Conservation (phyloP, 495 filamentous ascomycete genomes). For the Daldinia loculata region DNA sequence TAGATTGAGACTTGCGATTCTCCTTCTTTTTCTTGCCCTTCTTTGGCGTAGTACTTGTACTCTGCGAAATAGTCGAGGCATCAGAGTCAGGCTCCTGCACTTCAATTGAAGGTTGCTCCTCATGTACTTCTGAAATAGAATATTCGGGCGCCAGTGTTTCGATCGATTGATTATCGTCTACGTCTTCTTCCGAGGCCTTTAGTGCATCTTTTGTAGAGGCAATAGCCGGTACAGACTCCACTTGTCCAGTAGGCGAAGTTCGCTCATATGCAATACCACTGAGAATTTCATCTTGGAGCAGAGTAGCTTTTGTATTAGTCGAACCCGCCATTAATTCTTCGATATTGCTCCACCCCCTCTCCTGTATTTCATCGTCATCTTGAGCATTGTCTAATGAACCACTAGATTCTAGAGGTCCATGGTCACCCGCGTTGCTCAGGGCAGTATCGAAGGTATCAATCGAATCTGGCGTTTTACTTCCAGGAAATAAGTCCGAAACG, state of each 20-base stretch:
- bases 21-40: constrained; percentile 45
- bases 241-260: neutral
- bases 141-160: constrained; percentile 3
- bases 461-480: constrained; percentile 8
- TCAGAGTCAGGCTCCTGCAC: constrained; percentile 14
- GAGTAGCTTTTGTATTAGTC: constrained; percentile 5
- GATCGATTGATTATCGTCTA: neutral
- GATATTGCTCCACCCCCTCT: neutral
- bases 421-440: constrained; percentile 5
- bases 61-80: constrained; percentile 22
- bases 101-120: constrained; percentile 7
- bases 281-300: constrained; percentile 22
- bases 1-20: constrained; percentile 26
- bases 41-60: constrained; percentile 28
- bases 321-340: neutral
- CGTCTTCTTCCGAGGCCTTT: constrained; percentile 1
- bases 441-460: constrained; percentile 19
- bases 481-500: neutral
- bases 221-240: neutral
- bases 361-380: neutral
- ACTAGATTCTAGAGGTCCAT: neutral
- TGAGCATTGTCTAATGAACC: constrained; percentile 13
- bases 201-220: neutral
- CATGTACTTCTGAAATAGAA: neutral
- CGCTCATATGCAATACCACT: constrained; percentile 8